These are phyloP conservation scores for Rheum nobile DNA, from an alignment of 148 eudicot genomes.

Conservation along the genomic window DNA sequence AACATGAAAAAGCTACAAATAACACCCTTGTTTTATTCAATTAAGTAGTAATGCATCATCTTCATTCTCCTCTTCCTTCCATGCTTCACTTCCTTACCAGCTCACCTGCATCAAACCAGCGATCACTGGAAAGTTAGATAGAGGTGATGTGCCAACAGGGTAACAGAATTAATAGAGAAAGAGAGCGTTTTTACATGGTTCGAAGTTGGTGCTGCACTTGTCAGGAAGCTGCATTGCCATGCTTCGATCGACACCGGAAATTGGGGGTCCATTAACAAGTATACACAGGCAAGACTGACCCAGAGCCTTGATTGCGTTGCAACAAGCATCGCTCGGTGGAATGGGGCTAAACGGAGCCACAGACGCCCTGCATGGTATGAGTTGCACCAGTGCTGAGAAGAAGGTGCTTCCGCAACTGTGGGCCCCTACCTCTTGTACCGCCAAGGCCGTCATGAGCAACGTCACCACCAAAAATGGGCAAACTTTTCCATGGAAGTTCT, in stretches of 20 bases:
- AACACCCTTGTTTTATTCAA: background rate
- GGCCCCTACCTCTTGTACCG: conserved; percentile 24
- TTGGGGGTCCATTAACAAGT: conserved; percentile 79
- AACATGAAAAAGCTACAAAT: background rate
- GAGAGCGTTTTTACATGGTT: conserved; percentile 40
- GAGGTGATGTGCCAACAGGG: too few relatives aligned
- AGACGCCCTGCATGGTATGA: conserved; percentile 76
- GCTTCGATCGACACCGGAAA: conserved; percentile 78
- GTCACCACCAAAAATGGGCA: conserved; percentile 18
- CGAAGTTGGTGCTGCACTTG: conserved; percentile 62
- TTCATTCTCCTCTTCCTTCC: background rate
- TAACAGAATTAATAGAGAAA: background rate
- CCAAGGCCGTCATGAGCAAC: conserved; percentile 21
- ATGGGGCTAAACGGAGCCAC: conserved; percentile 65
- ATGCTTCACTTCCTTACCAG: conserved; percentile 1
- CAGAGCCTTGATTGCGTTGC: conserved; percentile 50
- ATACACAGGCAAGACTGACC: conserved; percentile 91
- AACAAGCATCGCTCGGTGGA: conserved; percentile 82
- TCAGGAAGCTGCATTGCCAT: conserved; percentile 91
- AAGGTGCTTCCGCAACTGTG: conserved; percentile 58
- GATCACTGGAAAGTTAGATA: background rate
- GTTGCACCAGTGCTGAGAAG: conserved; percentile 75
- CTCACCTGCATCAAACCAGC: conserved; percentile 5
- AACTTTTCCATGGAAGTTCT: conserved; percentile 12
- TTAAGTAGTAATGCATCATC: background rate